Evolutionary conservation across 2,329 filamentous ascomycete genomes (phyloP).

Genomic region (Immersiporthe knoxdaviesiana): DNA sequence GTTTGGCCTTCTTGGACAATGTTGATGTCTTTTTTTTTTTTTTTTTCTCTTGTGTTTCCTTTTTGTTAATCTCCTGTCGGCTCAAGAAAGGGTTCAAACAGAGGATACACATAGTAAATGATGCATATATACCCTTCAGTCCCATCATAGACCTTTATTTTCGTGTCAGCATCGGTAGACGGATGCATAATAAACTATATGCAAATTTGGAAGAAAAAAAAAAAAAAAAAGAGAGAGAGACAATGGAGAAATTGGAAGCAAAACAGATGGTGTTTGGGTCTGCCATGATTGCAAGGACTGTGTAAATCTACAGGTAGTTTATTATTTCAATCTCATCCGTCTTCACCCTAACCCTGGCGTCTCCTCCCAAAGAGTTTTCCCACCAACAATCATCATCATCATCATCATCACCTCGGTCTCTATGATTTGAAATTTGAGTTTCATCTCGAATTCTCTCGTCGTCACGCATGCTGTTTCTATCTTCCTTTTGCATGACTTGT

Average conservation of each 20-base stretch:
- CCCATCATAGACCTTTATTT: not conserved
- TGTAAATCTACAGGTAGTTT: not conserved
- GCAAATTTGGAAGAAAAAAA: not conserved
- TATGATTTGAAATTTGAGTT: no score
- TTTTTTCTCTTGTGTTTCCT: not conserved
- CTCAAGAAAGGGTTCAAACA: not conserved
- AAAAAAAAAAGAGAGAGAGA: no score
- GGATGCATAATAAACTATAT: not conserved
- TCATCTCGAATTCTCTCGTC: not conserved
- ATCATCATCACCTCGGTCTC: not conserved
- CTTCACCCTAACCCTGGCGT: not conserved
- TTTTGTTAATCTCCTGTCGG: not conserved
- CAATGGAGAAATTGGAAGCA: no score
- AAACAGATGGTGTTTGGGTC: not conserved
- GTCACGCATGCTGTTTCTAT: not conserved
- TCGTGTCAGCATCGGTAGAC: not conserved
- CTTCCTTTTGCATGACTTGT: not conserved
- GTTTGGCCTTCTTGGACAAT: constrained; percentile 8
- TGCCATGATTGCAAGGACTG: not conserved
- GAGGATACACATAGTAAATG: constrained; percentile 8
- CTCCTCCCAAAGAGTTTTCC: not conserved
- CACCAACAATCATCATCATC: not conserved
- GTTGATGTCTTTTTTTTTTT: not conserved
- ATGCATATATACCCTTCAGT: constrained; percentile 13
- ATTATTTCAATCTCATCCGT: not conserved